Evolutionary conservation across 495 filamentous ascomycete genomes (phyloP), one percentile per base, ranked within the genome.

Genomic region (Glarea lozoyensis): DNA sequence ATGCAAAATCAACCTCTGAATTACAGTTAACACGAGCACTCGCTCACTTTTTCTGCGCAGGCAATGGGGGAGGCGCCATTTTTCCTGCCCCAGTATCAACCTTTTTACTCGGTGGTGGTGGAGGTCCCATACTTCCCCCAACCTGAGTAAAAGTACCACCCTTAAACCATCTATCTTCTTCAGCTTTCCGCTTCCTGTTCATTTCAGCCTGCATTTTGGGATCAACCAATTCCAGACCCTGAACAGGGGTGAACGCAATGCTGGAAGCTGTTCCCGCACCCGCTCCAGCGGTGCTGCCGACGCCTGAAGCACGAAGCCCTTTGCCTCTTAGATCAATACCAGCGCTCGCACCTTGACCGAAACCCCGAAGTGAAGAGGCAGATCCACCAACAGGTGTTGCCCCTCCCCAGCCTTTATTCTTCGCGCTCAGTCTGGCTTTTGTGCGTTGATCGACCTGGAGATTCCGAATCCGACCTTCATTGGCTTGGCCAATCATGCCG

Each of bases 111-210:
- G 48, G 52, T 17, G 52, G 48, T 7, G 45, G 42, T 3, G 54
- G 54, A 18, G 45, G 52, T 0, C 57, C 46, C 51, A 53, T 58
- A 32, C 62, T 66, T 30, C 71, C 66, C 12, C 84, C 83, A 42
- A 94, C 77, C 65, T 94, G 88, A 19, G 92, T 96, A 48, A 98
- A 98, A 3, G 88, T 92, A 2, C 92, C 93, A 17, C 86, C 84
- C 57, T 87, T 93, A 66, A 97, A 97, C 82, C 88, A 97, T 30
- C 86, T 70, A 59, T 97, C 90, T 56, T 93, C 86, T 50, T 96
- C 90, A 4, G 88, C 90, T 54, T 92, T 92, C 55, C 85, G 70
- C 68, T 97, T 96, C 47, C 87, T 72, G 52, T 68, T 86, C 53
- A 88, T 62, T 62, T 86, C 88, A 2, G 84, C 82, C 53, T 83